A percentile compares a stretch with the other conserved stretches of the same genome.
These are phyloP conservation scores for Hemisphaericaspora nanyangensis DNA, from an alignment of 805 yeast species.

Conservation along the genomic window DNA sequence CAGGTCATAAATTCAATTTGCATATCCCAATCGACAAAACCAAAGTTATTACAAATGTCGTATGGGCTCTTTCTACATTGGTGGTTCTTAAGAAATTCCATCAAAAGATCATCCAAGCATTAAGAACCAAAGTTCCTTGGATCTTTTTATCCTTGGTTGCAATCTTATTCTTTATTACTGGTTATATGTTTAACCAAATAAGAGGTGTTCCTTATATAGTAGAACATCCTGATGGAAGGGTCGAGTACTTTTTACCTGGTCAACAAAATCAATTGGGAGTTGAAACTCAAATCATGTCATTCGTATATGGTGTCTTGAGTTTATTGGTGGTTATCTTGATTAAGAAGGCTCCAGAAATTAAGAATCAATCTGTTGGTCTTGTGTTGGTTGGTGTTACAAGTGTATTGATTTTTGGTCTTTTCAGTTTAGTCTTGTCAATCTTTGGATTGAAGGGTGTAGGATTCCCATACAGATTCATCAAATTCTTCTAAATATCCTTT, in stretches of 20 bases:
- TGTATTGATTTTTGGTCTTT: conserved; percentile 48
- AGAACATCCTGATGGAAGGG: conserved; percentile 34
- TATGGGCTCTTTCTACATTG: conserved; percentile 28
- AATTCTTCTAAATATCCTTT: conserved; percentile 5
- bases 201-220: conserved; percentile 67
- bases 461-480: conserved; percentile 64
- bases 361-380: conserved; percentile 44
- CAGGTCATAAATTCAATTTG: conserved; percentile 33
- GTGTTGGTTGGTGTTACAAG: conserved; percentile 45
- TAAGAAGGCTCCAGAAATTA: conserved; percentile 49
- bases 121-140: conserved; percentile 65
- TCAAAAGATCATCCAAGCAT: conserved; percentile 31
- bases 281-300: conserved; percentile 83
- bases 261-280: conserved; percentile 78
- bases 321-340: conserved; percentile 56
- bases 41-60: conserved; percentile 6
- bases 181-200: conserved; percentile 91
- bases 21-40: conserved; percentile 42
- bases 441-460: conserved; percentile 70
- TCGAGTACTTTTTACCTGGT: conserved; percentile 45
- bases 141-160: conserved; percentile 59
- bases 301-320: conserved; percentile 67
- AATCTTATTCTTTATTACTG: conserved; percentile 72
- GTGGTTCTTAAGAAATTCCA: conserved; percentile 24
- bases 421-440: conserved; percentile 59